These are phyloP conservation scores for Phytophthora colocasiae DNA, from an alignment of 352 stramenopile species.

Conservation along the genomic window DNA sequence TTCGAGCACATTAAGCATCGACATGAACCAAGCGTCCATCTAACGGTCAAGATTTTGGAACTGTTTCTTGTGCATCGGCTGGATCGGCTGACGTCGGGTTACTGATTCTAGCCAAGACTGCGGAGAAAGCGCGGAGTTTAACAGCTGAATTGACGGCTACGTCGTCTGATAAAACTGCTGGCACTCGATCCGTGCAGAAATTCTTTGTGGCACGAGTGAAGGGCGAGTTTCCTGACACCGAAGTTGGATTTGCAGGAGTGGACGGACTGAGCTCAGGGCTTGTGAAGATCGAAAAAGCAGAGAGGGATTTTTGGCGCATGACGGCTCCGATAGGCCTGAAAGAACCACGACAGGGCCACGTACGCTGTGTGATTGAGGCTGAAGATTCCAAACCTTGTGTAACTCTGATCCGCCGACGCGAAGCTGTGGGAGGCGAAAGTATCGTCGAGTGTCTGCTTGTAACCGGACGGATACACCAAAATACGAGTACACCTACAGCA, in stretches of 20 bases:
- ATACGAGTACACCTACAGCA: constrained; percentile 95
- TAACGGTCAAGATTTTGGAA: constrained; percentile 32
- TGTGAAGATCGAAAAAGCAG: constrained; percentile 19
- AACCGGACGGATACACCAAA: constrained; percentile 95
- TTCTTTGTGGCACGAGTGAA: constrained; percentile 62
- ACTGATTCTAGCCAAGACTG: constrained; percentile 60
- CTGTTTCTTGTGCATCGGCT: constrained; percentile 92
- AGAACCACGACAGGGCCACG: constrained; percentile 32
- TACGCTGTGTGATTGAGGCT: constrained; percentile 31
- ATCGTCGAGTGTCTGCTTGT: constrained; percentile 91
- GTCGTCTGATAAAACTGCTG: constrained; percentile 16
- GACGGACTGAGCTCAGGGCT: constrained; percentile 20
- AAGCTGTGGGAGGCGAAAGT: constrained; percentile 44
- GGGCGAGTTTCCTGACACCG: constrained; percentile 46
- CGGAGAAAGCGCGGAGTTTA: constrained; percentile 49
- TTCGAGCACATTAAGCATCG: constrained; percentile 93
- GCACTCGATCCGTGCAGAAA: constrained; percentile 50
- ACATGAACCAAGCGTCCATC: constrained; percentile 92
- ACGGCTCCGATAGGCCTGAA: constrained; percentile 47
- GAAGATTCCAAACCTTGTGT: constrained; percentile 44
- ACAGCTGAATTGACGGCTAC: constrained; percentile 46
- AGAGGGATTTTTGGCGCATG: constrained; percentile 44
- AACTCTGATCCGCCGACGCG: constrained; percentile 48
- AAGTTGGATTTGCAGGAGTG: constrained; percentile 18
- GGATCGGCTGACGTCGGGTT: constrained; percentile 93